Conservation (phyloP, 139 green algal species). For the Medakamo hakoo region DNA sequence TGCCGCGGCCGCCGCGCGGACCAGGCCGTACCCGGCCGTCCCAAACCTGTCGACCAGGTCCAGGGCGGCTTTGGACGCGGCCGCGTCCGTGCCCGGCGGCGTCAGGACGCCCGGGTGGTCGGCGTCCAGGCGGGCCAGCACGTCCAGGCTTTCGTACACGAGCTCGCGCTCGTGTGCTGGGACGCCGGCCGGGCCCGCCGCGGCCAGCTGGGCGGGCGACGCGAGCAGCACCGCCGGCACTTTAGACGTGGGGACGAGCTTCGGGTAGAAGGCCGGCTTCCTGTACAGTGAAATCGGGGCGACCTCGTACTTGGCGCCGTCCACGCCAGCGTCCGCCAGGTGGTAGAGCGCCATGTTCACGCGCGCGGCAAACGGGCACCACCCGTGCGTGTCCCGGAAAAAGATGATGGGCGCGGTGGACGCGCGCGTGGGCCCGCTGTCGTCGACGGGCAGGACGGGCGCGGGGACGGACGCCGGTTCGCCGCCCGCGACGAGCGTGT, state of each 20-base stretch:
- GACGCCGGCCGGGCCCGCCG: neutral
- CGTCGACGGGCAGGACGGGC: too few relatives aligned
- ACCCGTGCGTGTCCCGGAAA: neutral
- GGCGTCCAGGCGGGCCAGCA: neutral
- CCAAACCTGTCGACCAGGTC: neutral
- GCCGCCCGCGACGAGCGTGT: too few relatives aligned
- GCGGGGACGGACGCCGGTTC: too few relatives aligned
- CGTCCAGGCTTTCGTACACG: neutral
- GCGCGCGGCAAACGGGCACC: neutral
- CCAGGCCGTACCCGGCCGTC: neutral
- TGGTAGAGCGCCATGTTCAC: neutral
- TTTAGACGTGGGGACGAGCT: neutral
- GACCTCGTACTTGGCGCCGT: too few relatives aligned
- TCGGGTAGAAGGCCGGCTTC: neutral
- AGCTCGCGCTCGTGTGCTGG: neutral
- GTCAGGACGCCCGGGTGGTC: neutral
- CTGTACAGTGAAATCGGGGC: too few relatives aligned
- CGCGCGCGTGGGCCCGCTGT: too few relatives aligned
- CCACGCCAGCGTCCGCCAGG: neutral
- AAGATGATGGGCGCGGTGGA: too few relatives aligned
- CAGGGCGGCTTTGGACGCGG: neutral
- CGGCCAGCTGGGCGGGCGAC: too few relatives aligned
- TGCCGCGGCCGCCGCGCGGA: neutral
- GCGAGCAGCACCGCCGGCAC: neutral
- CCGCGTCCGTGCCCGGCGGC: neutral